Evolutionary conservation across 2,329 filamentous ascomycete species (phyloP), one percentile per base, ranked within the genome.

Genomic region (Verticillium zaregamsianum): DNA sequence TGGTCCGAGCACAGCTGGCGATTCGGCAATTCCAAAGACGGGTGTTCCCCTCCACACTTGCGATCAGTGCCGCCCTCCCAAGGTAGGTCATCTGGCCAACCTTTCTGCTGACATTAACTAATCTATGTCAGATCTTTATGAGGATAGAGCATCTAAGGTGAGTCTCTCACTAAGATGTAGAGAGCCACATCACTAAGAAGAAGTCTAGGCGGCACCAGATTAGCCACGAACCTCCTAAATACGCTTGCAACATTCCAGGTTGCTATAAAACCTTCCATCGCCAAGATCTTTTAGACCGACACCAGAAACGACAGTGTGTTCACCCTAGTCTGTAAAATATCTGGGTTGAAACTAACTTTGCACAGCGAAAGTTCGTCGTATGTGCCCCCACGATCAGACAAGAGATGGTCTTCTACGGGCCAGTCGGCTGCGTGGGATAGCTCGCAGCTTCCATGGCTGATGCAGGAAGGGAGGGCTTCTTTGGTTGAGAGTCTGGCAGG

Each of bases 71-170:
- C 77, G 74, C 63, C 80, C 81, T 23, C 72, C 79, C 20, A 86
- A 85, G 78, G 82, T 83, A 73, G 62, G 68, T 54, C 59, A 39
- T 11, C 37, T 8, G 4, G 28, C 20, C 25, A 12, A 58, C 25
- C 5, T 1, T 5, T n/a, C 15, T 3, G 8, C 8, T 3, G 1
- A 17, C 15, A 9, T 9, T 14, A n/a, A 32, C 20, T 62, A 28
- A 23, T 52, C 40, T 55, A 52, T 17, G 28, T 49, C 62, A 87
- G 85, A 87, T 82, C 2, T 88, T 88, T 64, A 87, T 85, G 14
- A 77, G 86, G 68, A 85, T 85, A 33, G 85, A 88, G 68, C 86
- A 88, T 72, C 73, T 88, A 45, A 83, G 84, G 85, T 87, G 66
- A 71, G 70, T 25, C 20, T 49, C 45, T 49, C 20, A 4, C 23